Conservation (phyloP, 148 eudicot species). For the Diospyros lotus region DNA sequence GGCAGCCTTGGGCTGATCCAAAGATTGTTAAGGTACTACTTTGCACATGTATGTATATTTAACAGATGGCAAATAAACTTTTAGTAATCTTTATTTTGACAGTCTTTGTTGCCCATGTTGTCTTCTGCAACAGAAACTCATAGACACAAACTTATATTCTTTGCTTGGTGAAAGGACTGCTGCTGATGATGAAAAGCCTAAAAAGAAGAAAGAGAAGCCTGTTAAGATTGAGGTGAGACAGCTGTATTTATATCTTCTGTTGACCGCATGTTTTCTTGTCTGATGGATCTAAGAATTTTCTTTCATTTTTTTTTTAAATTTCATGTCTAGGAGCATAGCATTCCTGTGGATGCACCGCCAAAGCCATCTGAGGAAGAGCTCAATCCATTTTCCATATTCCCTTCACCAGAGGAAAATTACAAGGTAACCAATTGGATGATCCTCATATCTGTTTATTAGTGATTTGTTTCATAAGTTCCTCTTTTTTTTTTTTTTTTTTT, state of each 20-base stretch:
- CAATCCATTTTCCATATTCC: conserved; percentile 80
- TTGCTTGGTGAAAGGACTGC: conserved; percentile 88
- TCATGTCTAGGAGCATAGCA: conserved; percentile 46
- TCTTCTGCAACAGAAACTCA: conserved; percentile 53
- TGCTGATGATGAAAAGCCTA: conserved; percentile 93
- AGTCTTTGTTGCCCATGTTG: conserved; percentile 5
- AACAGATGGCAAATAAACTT: not conserved
- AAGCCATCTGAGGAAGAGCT: conserved; percentile 84
- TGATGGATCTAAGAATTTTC: not conserved
- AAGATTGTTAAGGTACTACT: conserved; percentile 78
- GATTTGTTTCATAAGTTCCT: not conserved
- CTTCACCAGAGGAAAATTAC: conserved; percentile 79
- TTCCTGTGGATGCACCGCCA: conserved; percentile 32
- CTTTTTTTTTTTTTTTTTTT: not conserved
- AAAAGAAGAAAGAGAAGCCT: conserved; percentile 96
- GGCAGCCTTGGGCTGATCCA: conserved; percentile 97
- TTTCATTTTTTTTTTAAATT: not conserved
- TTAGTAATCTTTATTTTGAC: not conserved
- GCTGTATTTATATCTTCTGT: not conserved
- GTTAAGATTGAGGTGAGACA: conserved; percentile 63
- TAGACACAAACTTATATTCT: conserved; percentile 59
- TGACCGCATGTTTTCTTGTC: not conserved
- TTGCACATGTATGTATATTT: not conserved
- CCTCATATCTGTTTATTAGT: not conserved
- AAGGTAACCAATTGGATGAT: conserved; percentile 40